Base-by-base conservation (phyloP, 1,284 basidiomycete species). In the Cutaneotrichosporon cyanovorans region DNA sequence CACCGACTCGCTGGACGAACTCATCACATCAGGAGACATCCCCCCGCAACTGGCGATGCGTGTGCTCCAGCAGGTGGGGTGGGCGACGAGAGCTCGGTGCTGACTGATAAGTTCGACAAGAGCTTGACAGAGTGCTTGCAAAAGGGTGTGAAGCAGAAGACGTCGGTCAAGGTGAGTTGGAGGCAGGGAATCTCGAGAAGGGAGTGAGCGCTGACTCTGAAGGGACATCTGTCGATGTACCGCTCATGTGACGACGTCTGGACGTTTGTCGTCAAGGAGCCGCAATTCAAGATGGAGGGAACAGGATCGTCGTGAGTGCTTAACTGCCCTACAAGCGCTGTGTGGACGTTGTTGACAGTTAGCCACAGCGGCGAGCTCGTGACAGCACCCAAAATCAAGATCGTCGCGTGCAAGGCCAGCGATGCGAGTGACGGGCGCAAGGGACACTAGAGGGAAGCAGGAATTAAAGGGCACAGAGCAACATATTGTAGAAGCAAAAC, bases 11-110 rank as follows among this genome's bases (percentile, higher is more conserved):
- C 81, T 98, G 60, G 93, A 98, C 74, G 93, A 98, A 75, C 81
- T 98, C 53, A 98, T 98, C 65, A 95, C 92, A 42, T 88, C 85
- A 59, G 93, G 93, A 2, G 85, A 89, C 49, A 97, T 98, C 61
- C 95, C 92, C 18, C 93, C 95, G 2, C 92, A 98, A 73, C 74
- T 98, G 53, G 93, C 93, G 12, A 91, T 97, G 86, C 87, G 93
- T 68, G 90, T 97, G 8, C 74, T 98, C 48, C 87, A 87, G 68
- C 90, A 95, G 85, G 91, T 93, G 53, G n/a, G 15, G n/a, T 40
- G 7, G 19, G 25, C 18, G 19, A 41, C 28, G 18, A 32, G 23
- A 31, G 30, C 25, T 28, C 8, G 43, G 45, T 53, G 42, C 48
- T 40, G 16, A 33, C 14, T 28, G 25, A 28, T 21, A 36, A 96